Percentiles rank a stretch among this genome's conserved stretches.
Conservation (phyloP, 257 asterid species). For the Solanum dulcamara region DNA sequence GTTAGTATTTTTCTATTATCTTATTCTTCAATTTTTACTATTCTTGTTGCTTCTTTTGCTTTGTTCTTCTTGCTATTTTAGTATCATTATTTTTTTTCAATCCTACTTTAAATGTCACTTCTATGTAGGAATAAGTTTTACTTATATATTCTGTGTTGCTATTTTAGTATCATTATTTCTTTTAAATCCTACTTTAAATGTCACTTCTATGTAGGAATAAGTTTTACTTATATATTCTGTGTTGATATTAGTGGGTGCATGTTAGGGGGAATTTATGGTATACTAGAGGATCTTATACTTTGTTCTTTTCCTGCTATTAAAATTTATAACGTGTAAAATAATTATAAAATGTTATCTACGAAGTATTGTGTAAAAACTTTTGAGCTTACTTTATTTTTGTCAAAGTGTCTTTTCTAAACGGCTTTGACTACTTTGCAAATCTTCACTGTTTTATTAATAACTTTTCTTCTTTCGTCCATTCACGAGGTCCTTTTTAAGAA, state of each 20-base stretch:
- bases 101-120: no score
- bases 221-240: neutral
- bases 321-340: neutral
- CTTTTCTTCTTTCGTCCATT: neutral
- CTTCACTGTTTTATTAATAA: neutral
- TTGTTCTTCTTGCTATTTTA: no score
- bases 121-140: no score
- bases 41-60: no score
- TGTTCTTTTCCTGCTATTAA: neutral
- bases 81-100: no score
- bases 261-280: neutral
- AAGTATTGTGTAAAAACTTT: neutral
- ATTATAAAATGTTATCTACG: neutral
- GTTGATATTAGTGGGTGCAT: no score
- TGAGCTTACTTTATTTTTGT: neutral
- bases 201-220: no score
- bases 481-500: neutral
- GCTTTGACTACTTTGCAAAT: neutral
- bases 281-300: neutral
- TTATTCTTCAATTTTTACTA: no score
- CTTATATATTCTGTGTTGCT: neutral
- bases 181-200: no score
- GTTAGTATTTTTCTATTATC: no score
- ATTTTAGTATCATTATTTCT: no score
- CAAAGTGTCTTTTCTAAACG: neutral